Percentiles rank a stretch among this genome's conserved stretches.
These are phyloP conservation scores for Suillus luteus DNA, from an alignment of 768 basidiomycete genomes.

Conservation along the genomic window DNA sequence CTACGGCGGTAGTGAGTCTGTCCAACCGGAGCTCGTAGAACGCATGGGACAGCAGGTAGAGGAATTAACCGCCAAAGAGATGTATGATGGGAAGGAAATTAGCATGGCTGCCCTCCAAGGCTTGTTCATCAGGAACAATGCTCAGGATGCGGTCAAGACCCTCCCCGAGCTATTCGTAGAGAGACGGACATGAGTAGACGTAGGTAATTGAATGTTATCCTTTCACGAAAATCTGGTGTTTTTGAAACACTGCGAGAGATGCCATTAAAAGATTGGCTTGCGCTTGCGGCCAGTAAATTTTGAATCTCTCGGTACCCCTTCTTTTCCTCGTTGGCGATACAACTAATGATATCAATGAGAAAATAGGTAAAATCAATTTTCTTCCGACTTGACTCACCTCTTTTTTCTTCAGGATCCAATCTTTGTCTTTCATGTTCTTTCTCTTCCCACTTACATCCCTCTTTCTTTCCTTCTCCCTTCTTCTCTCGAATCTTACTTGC, in stretches of 20 bases:
- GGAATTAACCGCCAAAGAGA: constrained; percentile 53
- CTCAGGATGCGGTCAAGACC: constrained; percentile 53
- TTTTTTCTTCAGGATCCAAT: constrained; percentile 98
- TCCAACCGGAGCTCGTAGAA: constrained; percentile 40
- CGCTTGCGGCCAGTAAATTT: constrained; percentile 94
- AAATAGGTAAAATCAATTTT: background rate
- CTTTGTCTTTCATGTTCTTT: constrained; percentile 71
- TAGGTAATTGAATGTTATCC: constrained; percentile 16
- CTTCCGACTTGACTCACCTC: constrained; percentile 55
- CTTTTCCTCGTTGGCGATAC: constrained; percentile 84
- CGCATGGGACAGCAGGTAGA: constrained; percentile 55
- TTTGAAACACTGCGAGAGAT: constrained; percentile 23
- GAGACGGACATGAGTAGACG: constrained; percentile 29
- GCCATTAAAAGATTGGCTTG: constrained; percentile 64
- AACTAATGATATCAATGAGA: constrained; percentile 44
- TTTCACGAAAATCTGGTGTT: background rate
- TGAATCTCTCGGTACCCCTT: constrained; percentile 80
- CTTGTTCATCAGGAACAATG: constrained; percentile 79
- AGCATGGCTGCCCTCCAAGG: constrained; percentile 99
- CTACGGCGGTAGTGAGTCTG: constrained; percentile 57
- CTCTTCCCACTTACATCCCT: constrained; percentile 67
- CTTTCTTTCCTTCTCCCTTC: constrained; percentile 66
- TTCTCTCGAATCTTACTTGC: constrained; percentile 71
- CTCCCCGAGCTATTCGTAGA: constrained; percentile 46
- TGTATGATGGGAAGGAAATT: constrained; percentile 54